Base-by-base conservation (phyloP, 2,329 filamentous ascomycete genomes). In the Coniochaeta sp. region DNA sequence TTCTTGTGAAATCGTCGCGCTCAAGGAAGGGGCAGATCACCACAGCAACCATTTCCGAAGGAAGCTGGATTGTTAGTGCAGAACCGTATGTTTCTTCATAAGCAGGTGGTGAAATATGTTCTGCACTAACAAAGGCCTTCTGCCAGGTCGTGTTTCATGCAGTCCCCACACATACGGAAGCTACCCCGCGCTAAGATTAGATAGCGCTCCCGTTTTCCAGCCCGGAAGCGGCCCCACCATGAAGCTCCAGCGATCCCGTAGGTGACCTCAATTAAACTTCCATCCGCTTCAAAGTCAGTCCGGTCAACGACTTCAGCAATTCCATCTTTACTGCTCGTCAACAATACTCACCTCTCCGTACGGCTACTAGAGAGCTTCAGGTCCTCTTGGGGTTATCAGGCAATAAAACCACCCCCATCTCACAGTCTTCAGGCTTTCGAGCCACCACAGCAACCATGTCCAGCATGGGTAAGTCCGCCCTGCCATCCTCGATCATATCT, bases 171-270 rank as follows among this genome's bases (percentile, higher is more conserved):
- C 18, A 18, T 22, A 30, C 45, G n/a, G 26, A 47, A 26, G 45
- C 18, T 47, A 47, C 45, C 45, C 45, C 45, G 45, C 45, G 45
- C 27, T 47, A 28, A 31, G n/a, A n/a, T n/a, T 8, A 46, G 13
- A n/a, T 16, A 12, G 33, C 22, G 33, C 9, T 38, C 38, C 38
- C 20, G 38, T 24, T 24, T 14, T 42, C 22, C 10, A 26, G 10
- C 38, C 20, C 38, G 20, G 18, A 14, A 9, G 20, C 38, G 38
- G 20, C 38, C 38, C 38, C 38, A 42, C 38, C 38, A 42, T 22
- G 38, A 26, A 42, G 38, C 38, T 42, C 20, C 22, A 42, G 26
- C 20, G 38, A 6, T 33, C 12, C 4, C 7, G 6, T 5, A 33
- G 33, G n/a, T n/a, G n/a, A 20, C 22, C 16, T 38, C 33, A 22